Base-by-base conservation (phyloP, 768 basidiomycete species). In the Suillus hirtellus region DNA sequence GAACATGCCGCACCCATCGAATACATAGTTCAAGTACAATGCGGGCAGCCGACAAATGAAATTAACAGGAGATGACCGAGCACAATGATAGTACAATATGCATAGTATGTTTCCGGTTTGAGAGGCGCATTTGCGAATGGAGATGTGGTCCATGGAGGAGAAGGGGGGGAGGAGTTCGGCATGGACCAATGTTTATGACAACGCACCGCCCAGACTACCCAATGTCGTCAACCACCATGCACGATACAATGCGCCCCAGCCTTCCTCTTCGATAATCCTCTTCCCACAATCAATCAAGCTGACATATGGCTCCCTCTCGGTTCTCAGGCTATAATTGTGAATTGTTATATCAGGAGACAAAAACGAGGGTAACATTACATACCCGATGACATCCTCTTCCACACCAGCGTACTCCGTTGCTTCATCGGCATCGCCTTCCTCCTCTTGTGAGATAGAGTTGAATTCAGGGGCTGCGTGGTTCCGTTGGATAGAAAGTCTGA, bases 371-470 rank as follows among this genome's bases (percentile, higher is more conserved):
- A 42, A 60, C 49, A 34, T 43, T 34, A 71, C 86, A 59, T 67
- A 90, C 90, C 91, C 92, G 65, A 95, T 92, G 19, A 95, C 93
- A 67, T 95, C 93, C 69, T 95, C 92, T 34, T 89, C 87, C 6
- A 79, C 75, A 17, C 88, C 89, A 31, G 85, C 80, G 67, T 86
- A 94, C 66, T 91, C 89, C 6, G 78, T 74, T 1, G 78, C 76
- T 53, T 85, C 83, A 63, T 90, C 84, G 3, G 77, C 78, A 67
- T 89, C 87, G 7, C 84, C 86, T 46, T 88, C 88, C 19, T 85
- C 85, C 67, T 93, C 90, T 70, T 92, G 89, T 4, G 86, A 77
- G 37, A 90, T 85, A 1, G 90, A 87, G 66, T 91, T 89, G 70
- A 85, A 90, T 61, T 89, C 90, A 6, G 86, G 77, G 17, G 88